Percentiles rank a stretch among this genome's conserved stretches.
These are phyloP conservation scores for Davidsoniella virescens DNA, from an alignment of 2,329 filamentous ascomycete genomes.

Conservation along the genomic window DNA sequence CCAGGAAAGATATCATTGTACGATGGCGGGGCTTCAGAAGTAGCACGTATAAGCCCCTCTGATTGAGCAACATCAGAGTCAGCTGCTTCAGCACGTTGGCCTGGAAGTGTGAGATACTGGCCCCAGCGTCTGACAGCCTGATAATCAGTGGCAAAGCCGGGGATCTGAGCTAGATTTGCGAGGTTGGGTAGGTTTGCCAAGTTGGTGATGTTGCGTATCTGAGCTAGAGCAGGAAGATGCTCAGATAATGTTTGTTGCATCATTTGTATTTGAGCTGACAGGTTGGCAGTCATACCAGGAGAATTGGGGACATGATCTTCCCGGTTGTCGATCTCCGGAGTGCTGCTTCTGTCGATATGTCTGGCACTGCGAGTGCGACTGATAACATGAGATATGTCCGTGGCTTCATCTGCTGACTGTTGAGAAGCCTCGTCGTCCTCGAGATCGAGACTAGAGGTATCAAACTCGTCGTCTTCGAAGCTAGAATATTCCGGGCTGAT, in stretches of 20 bases:
- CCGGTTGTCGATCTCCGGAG: constrained; percentile 3
- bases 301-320: constrained; percentile 9
- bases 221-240: constrained; percentile 30
- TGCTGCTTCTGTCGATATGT: constrained; percentile 4
- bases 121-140: constrained; percentile 60
- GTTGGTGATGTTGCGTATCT: constrained; percentile 36
- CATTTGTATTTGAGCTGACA: constrained; percentile 58
- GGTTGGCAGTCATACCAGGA: constrained; percentile 55
- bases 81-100: constrained; percentile 36
- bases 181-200: constrained; percentile 43
- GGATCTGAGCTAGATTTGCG: constrained; percentile 34
- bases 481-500: constrained; percentile 27
- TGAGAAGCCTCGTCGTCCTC: constrained; percentile 25
- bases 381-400: not conserved
- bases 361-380: not conserved
- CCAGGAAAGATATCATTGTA: constrained; percentile 66
- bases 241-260: constrained; percentile 56
- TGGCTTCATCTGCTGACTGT: constrained; percentile 5
- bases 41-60: not conserved
- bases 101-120: constrained; percentile 45
- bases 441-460: constrained; percentile 22
- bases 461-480: constrained; percentile 27
- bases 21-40: constrained; percentile 43
- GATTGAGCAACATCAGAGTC: constrained; percentile 18
- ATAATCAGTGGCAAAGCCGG: constrained; percentile 51